Percentiles rank a stretch among this genome's conserved stretches.
Conservation (phyloP, 176 grass and related monocot species). For the Triticum aestivum region IWGSC_CS_RefSeq_v2.1 NC_057801.1:669970000-669970499, state of each 20-base stretch:
- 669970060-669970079: neutral
- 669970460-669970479: neutral
- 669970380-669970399: neutral
- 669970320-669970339: neutral
- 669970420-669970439: neutral
- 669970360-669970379: neutral
- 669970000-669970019: neutral
- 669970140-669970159: constrained; percentile 3
- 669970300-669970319: constrained; percentile 1
- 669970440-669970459: neutral
- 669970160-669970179: constrained; percentile 23
- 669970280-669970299: constrained; percentile 22
- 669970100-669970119: neutral
- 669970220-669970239: constrained; percentile 33
- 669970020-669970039: constrained; percentile 11
- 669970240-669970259: constrained; percentile 37
- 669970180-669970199: constrained; percentile 36
- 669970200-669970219: constrained; percentile 8
- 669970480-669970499: neutral
- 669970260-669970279: constrained; percentile 32
- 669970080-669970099: constrained; percentile 14
- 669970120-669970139: neutral
- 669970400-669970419: neutral
- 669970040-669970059: neutral
- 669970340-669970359: neutral